Evolutionary conservation across 2,329 filamentous ascomycete genomes (phyloP).

Genomic region (Hymenotorrendiella dingleyae): DNA sequence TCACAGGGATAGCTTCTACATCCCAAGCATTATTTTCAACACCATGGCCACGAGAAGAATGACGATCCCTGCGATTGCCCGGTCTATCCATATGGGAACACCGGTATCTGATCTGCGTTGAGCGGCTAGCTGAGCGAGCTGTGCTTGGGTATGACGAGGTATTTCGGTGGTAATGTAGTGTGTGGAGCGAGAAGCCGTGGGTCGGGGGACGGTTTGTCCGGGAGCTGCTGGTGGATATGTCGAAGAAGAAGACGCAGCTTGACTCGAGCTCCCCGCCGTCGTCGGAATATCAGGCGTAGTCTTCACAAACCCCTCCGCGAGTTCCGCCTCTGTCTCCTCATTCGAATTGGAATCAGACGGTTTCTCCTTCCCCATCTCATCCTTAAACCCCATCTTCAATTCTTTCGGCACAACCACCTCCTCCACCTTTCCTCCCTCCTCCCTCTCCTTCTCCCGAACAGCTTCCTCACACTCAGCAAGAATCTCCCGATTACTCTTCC

Average conservation of each 20-base stretch:
- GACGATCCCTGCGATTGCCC: constrained; percentile 68
- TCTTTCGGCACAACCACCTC: constrained; percentile 45
- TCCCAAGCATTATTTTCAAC: constrained; percentile 40
- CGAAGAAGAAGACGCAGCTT: constrained; percentile 7
- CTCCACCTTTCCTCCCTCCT: constrained; percentile 33
- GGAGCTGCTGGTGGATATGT: constrained; percentile 24
- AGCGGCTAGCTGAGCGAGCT: constrained; percentile 15
- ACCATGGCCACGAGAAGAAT: constrained; percentile 67
- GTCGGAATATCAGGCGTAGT: constrained; percentile 35
- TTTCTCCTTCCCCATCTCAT: constrained; percentile 53
- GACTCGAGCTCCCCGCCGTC: constrained; percentile 2
- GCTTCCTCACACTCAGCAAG: constrained; percentile 63
- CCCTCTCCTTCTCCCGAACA: constrained; percentile 36
- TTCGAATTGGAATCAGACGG: constrained; percentile 3
- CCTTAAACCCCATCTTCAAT: constrained; percentile 60
- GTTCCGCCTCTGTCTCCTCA: constrained; percentile 37
- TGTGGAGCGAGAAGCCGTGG: constrained; percentile 22
- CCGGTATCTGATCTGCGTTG: constrained; percentile 38
- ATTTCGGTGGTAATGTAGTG: constrained; percentile 12
- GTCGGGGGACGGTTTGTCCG: constrained; percentile 31
- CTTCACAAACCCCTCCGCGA: constrained; percentile 54
- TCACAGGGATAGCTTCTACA: not conserved
- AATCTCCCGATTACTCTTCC: constrained; percentile 65
- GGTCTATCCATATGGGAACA: constrained; percentile 72
- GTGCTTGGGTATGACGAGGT: constrained; percentile 11